These are phyloP conservation scores for Beta vulgaris DNA, from an alignment of 148 eudicot species.

Conservation along the genomic window DNA sequence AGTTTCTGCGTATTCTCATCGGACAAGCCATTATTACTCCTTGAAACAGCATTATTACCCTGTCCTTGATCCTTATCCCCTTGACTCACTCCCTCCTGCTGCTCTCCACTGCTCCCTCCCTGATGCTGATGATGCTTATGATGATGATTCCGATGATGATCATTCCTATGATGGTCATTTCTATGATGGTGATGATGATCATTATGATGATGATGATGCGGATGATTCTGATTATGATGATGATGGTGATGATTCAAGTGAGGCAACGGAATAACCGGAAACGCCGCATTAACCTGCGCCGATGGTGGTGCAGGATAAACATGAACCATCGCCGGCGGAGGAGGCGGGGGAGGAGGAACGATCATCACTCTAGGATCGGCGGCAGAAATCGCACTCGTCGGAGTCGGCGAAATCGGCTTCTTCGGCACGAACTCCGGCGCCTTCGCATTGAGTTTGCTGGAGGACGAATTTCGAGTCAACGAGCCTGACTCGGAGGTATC, in stretches of 20 bases:
- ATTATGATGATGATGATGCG: constrained; percentile 26
- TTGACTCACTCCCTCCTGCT: constrained; percentile 22
- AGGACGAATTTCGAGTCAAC: constrained; percentile 42
- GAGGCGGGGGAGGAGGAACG: constrained; percentile 39
- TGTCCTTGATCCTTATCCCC: constrained; percentile 26
- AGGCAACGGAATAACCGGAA: constrained; percentile 18
- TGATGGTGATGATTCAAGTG: constrained; percentile 18
- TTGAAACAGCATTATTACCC: constrained; percentile 22
- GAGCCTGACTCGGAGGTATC: constrained; percentile 14
- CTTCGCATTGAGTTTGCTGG: constrained; percentile 57
- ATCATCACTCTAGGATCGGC: constrained; percentile 29
- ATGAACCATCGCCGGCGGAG: constrained; percentile 34
- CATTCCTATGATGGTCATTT: constrained; percentile 17
- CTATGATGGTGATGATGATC: constrained; percentile 5
- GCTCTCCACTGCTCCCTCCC: background rate
- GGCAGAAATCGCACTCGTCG: constrained; percentile 1
- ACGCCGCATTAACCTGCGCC: constrained; percentile 2
- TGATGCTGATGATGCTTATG: constrained; percentile 19
- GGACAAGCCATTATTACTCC: constrained; percentile 40
- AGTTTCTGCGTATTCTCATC: constrained; percentile 66
- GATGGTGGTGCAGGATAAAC: constrained; percentile 32
- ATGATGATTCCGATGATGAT: constrained; percentile 14
- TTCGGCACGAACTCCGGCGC: constrained; percentile 70
- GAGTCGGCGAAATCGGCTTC: constrained; percentile 24
- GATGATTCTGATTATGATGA: constrained; percentile 12